Base-by-base conservation (phyloP, 352 stramenopile species). In the Phytophthora ramorum region DNA sequence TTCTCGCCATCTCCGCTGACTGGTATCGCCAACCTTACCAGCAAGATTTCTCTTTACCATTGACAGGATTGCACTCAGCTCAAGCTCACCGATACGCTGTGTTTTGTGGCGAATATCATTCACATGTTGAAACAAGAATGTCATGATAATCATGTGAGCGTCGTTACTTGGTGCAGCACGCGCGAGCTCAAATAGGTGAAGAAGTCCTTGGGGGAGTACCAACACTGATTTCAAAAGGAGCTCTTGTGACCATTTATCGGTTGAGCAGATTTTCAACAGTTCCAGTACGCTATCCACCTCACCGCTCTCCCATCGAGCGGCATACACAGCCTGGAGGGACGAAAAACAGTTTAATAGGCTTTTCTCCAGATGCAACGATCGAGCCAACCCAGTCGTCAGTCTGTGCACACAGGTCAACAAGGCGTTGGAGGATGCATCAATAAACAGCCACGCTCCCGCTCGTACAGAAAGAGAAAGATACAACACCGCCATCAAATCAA, bases 31-130 rank as follows among this genome's bases (percentile, higher is more conserved):
- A 49, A 60, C 56, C 35, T 17, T 58, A 17, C 28, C 54, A 50
- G 44, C 44, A 45, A 69, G 26, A 30, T 64, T 68, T 40, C 56
- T 20, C 10, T 40, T 60, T 32, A 78, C 44, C 9, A 75, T 28
- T 14, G 56, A 52, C 12, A 78, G 38, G 66, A 78, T 58, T 1
- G 46, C 35, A 12, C 17, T 58, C 4, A 78, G 12, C n/a, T 78
- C 70, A 14, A 48, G 24, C 22, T 75, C 61, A 20, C 40, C 61
- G 52, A 75, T 63, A 19, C 66, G 66, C 17, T 78, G 66, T 0
- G 60, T 63, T 50, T 78, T 72, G 60, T 72, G 41, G 1, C 56
- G 70, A 58, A 69, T 58, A 12, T 72, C 66, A 10, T 54, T 40
- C 9, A 73, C 19, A 20, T 72, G 56, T n/a, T 73, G 40, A 45